Evolutionary conservation across 441 rosid genomes (phyloP).

Genomic region (Pelargonium fulgidum): DNA sequence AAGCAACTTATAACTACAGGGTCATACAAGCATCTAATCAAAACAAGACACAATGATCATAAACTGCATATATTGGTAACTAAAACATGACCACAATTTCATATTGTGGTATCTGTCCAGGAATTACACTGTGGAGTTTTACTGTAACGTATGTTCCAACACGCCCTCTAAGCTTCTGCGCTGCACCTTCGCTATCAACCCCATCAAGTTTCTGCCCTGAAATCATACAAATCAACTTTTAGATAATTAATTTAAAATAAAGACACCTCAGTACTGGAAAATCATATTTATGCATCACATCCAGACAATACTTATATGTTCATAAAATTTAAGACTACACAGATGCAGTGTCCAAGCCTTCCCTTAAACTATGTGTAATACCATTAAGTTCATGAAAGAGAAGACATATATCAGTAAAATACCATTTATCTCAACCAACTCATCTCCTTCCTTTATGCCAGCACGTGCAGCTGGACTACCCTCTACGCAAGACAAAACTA

Average conservation of each 20-base stretch:
- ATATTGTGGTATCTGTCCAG: constrained; percentile 10
- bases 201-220: constrained; percentile 72
- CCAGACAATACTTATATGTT: background rate
- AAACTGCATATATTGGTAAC: background rate
- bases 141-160: constrained; percentile 73
- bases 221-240: constrained; percentile 13
- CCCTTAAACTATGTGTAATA: background rate
- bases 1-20: background rate
- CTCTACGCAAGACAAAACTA: constrained; percentile 70
- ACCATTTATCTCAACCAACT: constrained; percentile 91
- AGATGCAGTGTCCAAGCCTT: background rate
- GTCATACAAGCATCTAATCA: background rate
- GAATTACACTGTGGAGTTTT: constrained; percentile 57
- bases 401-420: constrained; percentile 15
- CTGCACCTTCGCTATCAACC: constrained; percentile 66
- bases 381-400: background rate
- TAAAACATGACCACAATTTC: background rate
- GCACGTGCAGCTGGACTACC: constrained; percentile 88
- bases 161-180: constrained; percentile 75
- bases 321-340: background rate
- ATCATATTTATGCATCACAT: background rate
- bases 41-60: background rate
- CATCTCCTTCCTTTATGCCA: constrained; percentile 75
- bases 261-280: background rate
- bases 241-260: background rate